Conservation (phyloP, 192 early-diverging fungal genomes). For the Coemansia sp. region DNA sequence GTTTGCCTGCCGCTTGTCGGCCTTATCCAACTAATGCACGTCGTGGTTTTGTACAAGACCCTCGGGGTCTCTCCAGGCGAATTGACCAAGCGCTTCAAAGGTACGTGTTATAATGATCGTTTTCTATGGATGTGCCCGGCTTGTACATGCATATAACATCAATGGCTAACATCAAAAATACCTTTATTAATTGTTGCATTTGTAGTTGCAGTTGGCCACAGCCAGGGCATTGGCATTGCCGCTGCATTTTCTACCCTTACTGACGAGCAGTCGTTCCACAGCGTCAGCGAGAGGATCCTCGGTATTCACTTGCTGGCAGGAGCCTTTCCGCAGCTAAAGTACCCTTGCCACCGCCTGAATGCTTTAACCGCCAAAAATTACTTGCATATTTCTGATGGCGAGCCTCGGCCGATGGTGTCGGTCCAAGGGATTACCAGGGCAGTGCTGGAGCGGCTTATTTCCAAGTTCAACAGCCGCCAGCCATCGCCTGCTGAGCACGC, state of each 20-base stretch:
- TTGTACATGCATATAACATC: neutral
- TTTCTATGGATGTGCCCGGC: neutral
- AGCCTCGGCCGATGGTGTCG: conserved; percentile 13
- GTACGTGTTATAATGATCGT: conserved; percentile 17
- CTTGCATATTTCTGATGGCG: neutral
- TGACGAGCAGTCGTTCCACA: conserved; percentile 76
- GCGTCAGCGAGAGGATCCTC: conserved; percentile 76
- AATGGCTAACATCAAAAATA: neutral
- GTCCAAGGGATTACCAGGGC: conserved; percentile 20
- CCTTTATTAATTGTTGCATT: neutral
- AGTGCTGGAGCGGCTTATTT: conserved; percentile 8
- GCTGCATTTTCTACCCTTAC: conserved; percentile 78
- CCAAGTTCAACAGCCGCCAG: conserved; percentile 19
- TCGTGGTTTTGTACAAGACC: conserved; percentile 68
- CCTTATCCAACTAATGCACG: conserved; percentile 82
- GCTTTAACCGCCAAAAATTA: neutral
- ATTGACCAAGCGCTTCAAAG: conserved; percentile 25
- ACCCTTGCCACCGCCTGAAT: conserved; percentile 14
- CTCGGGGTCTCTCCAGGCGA: conserved; percentile 58
- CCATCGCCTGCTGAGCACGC: conserved; percentile 2
- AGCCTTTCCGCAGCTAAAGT: conserved; percentile 70
- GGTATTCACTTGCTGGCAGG: conserved; percentile 83
- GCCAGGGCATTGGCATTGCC: conserved; percentile 87
- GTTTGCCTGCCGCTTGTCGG: conserved; percentile 86
- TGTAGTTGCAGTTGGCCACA: conserved; percentile 73